These are phyloP conservation scores for Melampsora abietis-canadensis DNA, from an alignment of 1,284 basidiomycete species.

Conservation along the genomic window DNA sequence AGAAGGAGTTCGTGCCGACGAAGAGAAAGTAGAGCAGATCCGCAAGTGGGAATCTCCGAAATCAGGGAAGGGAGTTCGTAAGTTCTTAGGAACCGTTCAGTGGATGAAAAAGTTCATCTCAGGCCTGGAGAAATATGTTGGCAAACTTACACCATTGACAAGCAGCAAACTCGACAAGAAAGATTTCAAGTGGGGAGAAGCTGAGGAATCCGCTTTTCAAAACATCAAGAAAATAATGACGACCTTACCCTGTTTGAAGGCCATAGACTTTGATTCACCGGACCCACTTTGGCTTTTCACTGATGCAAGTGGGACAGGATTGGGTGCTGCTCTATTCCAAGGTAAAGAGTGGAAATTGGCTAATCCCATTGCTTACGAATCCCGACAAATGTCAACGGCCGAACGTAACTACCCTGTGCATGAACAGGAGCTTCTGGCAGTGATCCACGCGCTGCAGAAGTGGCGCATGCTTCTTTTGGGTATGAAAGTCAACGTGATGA, in stretches of 20 bases:
- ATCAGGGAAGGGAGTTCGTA: conserved; percentile 41
- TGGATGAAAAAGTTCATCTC: conserved; percentile 55
- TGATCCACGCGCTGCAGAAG: conserved; percentile 1
- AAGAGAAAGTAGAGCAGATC: conserved; percentile 52
- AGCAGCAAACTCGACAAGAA: background rate
- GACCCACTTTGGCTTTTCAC: too few relatives aligned
- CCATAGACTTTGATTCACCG: too few relatives aligned
- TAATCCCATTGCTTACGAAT: too few relatives aligned
- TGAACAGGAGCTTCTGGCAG: too few relatives aligned
- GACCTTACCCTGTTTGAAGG: too few relatives aligned
- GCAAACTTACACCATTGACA: background rate
- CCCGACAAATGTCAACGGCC: too few relatives aligned
- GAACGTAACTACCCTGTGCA: too few relatives aligned
- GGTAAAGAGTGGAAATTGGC: background rate
- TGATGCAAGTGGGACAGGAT: too few relatives aligned
- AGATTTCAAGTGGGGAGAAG: background rate
- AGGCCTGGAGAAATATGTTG: background rate
- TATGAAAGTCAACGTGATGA: too few relatives aligned
- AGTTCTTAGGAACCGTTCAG: conserved; percentile 43
- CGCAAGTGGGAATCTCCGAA: conserved; percentile 53
- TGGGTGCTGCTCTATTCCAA: background rate
- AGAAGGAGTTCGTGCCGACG: conserved; percentile 53
- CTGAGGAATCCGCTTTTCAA: too few relatives aligned
- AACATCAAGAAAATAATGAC: too few relatives aligned
- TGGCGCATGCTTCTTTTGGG: too few relatives aligned